Conservation (phyloP, 2,329 filamentous ascomycete species). For the Alternaria ethzedia region DNA sequence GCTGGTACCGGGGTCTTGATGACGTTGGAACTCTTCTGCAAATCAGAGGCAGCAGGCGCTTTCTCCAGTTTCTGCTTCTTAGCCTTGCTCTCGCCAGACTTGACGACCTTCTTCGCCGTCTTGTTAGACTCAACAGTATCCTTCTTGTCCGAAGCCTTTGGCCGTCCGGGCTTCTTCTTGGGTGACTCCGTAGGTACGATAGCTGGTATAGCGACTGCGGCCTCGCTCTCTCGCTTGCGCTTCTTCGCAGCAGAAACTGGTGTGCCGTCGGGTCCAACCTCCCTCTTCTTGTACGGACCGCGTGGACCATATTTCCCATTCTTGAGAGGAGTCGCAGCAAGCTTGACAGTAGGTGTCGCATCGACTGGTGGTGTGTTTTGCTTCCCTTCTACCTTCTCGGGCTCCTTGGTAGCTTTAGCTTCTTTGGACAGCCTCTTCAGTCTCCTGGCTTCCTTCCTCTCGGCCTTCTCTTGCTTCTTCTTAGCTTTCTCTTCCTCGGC, state of each 20-base stretch:
- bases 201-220: background rate
- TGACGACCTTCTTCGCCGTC: background rate
- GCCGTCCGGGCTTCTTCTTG: slow-evolving; percentile 5
- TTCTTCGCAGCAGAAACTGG: slow-evolving; percentile 19
- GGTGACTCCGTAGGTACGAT: background rate
- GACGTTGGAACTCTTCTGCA: background rate
- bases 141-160: background rate
- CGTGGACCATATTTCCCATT: slow-evolving; percentile 10
- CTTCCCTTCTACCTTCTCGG: background rate
- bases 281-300: slow-evolving; percentile 12
- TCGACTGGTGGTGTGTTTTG: background rate
- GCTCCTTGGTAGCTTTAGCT: background rate
- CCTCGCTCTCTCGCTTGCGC: slow-evolving; percentile 23
- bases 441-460: slow-evolving; percentile 12
- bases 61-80: slow-evolving; percentile 3
- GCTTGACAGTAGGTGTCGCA: background rate
- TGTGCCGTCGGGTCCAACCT: background rate
- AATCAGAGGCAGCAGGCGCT: background rate
- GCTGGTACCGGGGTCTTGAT: background rate
- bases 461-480: slow-evolving; percentile 5
- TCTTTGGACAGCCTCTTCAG: slow-evolving; percentile 4
- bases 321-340: background rate
- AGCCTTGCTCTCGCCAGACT: background rate
- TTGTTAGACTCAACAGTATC: background rate
- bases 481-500: background rate